These are phyloP conservation scores for Hymenoscyphus infarciens DNA, from an alignment of 2,329 filamentous ascomycete genomes.

Conservation along the genomic window DNA sequence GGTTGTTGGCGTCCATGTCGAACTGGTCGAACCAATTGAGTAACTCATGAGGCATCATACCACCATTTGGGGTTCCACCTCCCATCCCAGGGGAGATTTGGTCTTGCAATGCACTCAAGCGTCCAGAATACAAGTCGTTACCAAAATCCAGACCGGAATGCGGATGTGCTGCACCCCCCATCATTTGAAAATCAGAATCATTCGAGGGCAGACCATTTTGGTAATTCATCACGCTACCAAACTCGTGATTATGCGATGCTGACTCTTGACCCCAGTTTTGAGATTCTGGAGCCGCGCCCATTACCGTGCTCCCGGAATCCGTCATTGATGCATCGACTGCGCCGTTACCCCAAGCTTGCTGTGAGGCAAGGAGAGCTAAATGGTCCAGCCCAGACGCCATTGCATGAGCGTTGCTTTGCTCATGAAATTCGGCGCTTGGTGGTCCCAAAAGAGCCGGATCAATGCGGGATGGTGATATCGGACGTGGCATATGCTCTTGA, in stretches of 20 bases:
- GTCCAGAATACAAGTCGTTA: constrained; percentile 20
- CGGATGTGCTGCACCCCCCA: constrained; percentile 18
- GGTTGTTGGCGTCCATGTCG: constrained; percentile 23
- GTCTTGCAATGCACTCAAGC: constrained; percentile 19
- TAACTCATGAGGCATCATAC: constrained; percentile 25
- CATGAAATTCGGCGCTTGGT: constrained; percentile 15
- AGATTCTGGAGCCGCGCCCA: constrained; percentile 16
- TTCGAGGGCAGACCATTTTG: constrained; percentile 15
- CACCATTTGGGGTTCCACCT: constrained; percentile 19
- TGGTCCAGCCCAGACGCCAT: constrained; percentile 26
- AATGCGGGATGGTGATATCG: constrained; percentile 23
- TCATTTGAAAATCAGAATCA: constrained; percentile 20
- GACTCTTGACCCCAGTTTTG: constrained; percentile 21
- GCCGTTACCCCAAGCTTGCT: constrained; percentile 24
- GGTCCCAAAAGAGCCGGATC: constrained; percentile 23
- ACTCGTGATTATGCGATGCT: constrained; percentile 15
- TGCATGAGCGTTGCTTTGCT: constrained; percentile 17
- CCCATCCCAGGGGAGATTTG: constrained; percentile 24
- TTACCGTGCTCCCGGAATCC: constrained; percentile 15
- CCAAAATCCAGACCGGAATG: constrained; percentile 20
- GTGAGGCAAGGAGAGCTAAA: constrained; percentile 24
- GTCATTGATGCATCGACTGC: constrained; percentile 22
- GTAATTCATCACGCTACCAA: constrained; percentile 18
- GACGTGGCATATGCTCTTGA: constrained; percentile 6
- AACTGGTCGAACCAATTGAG: constrained; percentile 30